Percentiles rank a stretch among this genome's conserved stretches.
Evolutionary conservation across 495 filamentous ascomycete species (phyloP).

Genomic region (Aspergillus carlsbadensis): DNA sequence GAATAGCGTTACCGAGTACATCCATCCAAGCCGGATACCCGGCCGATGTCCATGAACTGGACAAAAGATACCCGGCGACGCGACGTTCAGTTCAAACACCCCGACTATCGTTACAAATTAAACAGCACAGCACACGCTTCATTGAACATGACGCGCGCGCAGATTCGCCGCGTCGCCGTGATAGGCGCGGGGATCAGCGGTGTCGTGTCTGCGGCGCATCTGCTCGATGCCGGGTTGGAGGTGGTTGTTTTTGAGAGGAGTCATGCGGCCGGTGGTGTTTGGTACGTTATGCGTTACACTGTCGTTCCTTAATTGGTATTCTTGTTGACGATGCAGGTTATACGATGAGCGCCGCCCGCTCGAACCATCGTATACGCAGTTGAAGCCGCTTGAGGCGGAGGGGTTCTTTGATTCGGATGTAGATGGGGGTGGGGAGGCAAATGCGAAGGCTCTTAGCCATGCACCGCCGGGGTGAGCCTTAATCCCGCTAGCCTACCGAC

Average conservation of each 20-base stretch:
- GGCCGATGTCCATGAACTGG: too few species aligned
- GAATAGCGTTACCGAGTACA: too few species aligned
- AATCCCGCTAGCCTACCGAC: too few species aligned
- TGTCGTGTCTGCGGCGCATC: slow-evolving; percentile 60
- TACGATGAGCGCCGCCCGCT: slow-evolving; percentile 58
- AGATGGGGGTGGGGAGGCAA: slow-evolving; percentile 12
- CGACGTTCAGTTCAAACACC: too few species aligned
- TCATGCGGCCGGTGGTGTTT: slow-evolving; percentile 57
- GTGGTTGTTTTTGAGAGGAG: slow-evolving; percentile 67
- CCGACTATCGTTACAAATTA: too few species aligned
- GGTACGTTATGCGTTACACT: slow-evolving; percentile 47
- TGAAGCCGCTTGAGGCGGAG: slow-evolving; percentile 42
- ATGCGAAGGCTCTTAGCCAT: slow-evolving; percentile 30
- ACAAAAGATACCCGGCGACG: too few species aligned
- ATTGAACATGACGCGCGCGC: slow-evolving; percentile 26
- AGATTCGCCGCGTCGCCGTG: slow-evolving; percentile 53
- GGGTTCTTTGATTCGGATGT: slow-evolving; percentile 21
- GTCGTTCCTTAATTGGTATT: too few species aligned
- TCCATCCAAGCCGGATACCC: too few species aligned
- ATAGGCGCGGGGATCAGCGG: slow-evolving; percentile 73
- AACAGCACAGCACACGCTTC: too few species aligned
- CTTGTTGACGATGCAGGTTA: slow-evolving; percentile 37
- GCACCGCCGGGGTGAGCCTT: slow-evolving; percentile 54
- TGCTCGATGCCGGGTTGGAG: slow-evolving; percentile 56
- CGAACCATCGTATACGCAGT: slow-evolving; percentile 57